phyloP scores from a whole-genome alignment of 2,329 filamentous ascomycete genomes.

The Botrytis medusae region DNA sequence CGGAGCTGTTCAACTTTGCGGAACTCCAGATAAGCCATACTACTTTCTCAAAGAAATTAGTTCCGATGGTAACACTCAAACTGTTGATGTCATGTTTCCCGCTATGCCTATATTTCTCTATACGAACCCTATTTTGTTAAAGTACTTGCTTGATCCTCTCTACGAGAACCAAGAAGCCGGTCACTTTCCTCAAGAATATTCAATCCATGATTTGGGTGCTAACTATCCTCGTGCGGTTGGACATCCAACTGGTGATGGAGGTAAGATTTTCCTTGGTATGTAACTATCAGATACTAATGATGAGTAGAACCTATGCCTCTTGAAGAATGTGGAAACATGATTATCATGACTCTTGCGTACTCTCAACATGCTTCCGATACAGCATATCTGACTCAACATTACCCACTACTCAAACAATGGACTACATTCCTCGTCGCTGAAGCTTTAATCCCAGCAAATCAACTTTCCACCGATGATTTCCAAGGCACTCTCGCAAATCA shows the following conservation, averaged over 20 bases:
- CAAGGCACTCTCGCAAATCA: constrained; percentile 76
- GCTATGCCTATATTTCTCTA: constrained; percentile 82
- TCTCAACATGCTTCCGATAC: constrained; percentile 55
- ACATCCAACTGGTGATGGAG: constrained; percentile 65
- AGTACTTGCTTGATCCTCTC: constrained; percentile 60
- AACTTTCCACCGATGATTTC: constrained; percentile 82
- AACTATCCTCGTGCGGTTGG: constrained; percentile 70
- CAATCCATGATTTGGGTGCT: constrained; percentile 71
- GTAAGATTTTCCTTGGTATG: constrained; percentile 15
- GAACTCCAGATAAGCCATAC: constrained; percentile 66
- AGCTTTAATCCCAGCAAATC: constrained; percentile 70
- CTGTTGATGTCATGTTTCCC: constrained; percentile 86
- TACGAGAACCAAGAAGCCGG: constrained; percentile 67
- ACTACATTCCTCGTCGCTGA: constrained; percentile 73
- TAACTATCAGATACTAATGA: constrained; percentile 2
- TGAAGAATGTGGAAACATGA: constrained; percentile 79
- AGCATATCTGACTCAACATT: constrained; percentile 63
- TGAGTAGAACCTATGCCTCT: constrained; percentile 67
- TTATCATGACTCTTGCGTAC: constrained; percentile 78
- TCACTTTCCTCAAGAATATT: constrained; percentile 67
- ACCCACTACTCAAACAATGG: constrained; percentile 74
- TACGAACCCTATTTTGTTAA: constrained; percentile 64
- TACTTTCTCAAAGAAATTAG: constrained; percentile 89
- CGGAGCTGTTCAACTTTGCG: constrained; percentile 71
- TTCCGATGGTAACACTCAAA: constrained; percentile 83